These are phyloP conservation scores for Blastobotrys aristatus DNA, from an alignment of 1,139 yeast species.

Conservation along the genomic window DNA sequence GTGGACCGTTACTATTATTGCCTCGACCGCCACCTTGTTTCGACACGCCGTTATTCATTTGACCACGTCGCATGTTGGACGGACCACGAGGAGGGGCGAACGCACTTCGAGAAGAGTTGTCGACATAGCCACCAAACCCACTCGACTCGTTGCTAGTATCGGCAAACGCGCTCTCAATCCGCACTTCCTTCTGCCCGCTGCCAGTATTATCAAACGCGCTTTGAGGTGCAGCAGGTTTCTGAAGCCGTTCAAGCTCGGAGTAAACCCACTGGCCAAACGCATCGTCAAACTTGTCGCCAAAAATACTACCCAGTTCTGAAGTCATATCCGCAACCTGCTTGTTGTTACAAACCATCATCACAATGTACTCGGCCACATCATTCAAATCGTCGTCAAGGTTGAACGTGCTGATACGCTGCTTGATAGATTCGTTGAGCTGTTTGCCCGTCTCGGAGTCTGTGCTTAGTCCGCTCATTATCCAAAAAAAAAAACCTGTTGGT, in stretches of 20 bases:
- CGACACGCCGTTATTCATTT: not conserved
- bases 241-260: slow-evolving; percentile 38
- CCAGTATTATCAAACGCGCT: not conserved
- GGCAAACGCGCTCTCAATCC: not conserved
- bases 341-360: slow-evolving; percentile 66
- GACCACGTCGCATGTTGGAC: not conserved
- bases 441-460: slow-evolving; percentile 18
- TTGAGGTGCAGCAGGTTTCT: slow-evolving; percentile 11
- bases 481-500: not conserved
- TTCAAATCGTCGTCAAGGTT: slow-evolving; percentile 54
- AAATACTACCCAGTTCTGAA: slow-evolving; percentile 57
- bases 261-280: slow-evolving; percentile 48
- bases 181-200: not conserved
- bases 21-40: not conserved
- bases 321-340: slow-evolving; percentile 61
- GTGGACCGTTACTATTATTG: slow-evolving; percentile 3
- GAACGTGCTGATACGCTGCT: slow-evolving; percentile 17
- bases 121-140: slow-evolving; percentile 14
- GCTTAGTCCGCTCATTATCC: not conserved
- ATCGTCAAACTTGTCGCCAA: slow-evolving; percentile 60
- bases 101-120: not conserved
- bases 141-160: slow-evolving; percentile 6
- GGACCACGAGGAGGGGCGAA: slow-evolving; percentile 5
- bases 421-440: slow-evolving; percentile 18
- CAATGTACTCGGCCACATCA: slow-evolving; percentile 76